Conservation (phyloP, 1,284 basidiomycete genomes). For the Tranzscheliella williamsii region DNA sequence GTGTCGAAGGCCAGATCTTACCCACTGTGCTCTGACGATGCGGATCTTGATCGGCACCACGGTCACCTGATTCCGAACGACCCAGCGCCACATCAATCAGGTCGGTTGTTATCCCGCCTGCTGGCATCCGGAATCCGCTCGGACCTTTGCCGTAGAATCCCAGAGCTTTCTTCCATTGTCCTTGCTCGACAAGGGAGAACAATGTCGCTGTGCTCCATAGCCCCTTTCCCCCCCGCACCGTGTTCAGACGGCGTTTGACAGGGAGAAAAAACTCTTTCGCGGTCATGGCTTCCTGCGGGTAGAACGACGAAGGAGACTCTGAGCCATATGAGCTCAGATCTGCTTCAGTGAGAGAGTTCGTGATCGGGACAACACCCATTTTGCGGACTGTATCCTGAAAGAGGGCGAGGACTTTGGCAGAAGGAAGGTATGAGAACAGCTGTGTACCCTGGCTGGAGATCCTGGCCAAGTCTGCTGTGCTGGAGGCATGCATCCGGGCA, state of each 20-base stretch:
- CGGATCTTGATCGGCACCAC: neutral
- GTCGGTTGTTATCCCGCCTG: slow-evolving; percentile 18
- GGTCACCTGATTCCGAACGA: slow-evolving; percentile 1
- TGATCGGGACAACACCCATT: neutral
- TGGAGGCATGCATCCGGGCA: neutral
- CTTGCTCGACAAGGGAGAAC: slow-evolving; percentile 11
- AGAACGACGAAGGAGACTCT: neutral
- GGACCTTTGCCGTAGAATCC: slow-evolving; percentile 13
- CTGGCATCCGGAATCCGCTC: slow-evolving; percentile 18
- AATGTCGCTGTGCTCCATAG: slow-evolving; percentile 34
- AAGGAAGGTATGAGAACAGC: neutral
- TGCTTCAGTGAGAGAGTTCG: neutral
- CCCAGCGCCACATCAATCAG: slow-evolving; percentile 8
- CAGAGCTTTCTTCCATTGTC: slow-evolving; percentile 10
- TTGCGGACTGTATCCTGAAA: neutral
- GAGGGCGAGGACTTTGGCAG: neutral
- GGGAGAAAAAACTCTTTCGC: slow-evolving; percentile 22
- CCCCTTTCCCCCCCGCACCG: slow-evolving; percentile 13
- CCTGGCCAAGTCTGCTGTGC: no score
- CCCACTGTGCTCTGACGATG: no score
- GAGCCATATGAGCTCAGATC: neutral
- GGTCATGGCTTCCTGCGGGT: slow-evolving; percentile 4
- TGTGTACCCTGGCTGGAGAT: no score
- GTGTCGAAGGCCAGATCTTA: slow-evolving; percentile 34
- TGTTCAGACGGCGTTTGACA: slow-evolving; percentile 2